Percentiles rank a stretch among this genome's conserved stretches.
These are phyloP conservation scores for Botrytis elliptica DNA, from an alignment of 2,329 filamentous ascomycete genomes.

Conservation along the genomic window DNA sequence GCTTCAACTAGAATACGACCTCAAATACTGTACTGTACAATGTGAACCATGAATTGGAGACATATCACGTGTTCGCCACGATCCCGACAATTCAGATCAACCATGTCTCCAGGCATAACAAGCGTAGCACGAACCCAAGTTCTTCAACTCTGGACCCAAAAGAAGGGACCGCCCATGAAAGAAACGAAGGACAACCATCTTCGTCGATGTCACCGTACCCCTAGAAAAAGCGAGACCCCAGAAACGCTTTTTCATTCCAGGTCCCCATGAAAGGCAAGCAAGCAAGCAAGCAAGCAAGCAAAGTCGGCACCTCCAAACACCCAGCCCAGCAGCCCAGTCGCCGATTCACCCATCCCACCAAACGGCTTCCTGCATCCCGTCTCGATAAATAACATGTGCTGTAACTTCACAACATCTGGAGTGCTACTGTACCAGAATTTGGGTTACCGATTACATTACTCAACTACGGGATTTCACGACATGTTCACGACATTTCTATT, in stretches of 20 bases:
- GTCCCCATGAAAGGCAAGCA: not conserved
- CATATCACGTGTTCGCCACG: constrained; percentile 1
- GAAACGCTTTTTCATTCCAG: not conserved
- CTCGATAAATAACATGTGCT: constrained; percentile 21
- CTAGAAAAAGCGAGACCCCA: not conserved
- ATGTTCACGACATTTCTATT: not conserved
- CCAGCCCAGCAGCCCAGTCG: constrained; percentile 16
- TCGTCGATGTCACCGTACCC: not conserved
- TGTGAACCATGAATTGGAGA: not conserved
- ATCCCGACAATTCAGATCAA: constrained; percentile 7
- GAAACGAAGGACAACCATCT: not conserved
- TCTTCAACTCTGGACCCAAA: constrained; percentile 3
- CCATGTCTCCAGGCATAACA: not conserved
- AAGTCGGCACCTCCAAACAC: not conserved
- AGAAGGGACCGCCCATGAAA: not conserved
- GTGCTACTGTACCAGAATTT: not conserved
- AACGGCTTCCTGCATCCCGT: constrained; percentile 22
- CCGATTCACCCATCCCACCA: constrained; percentile 17
- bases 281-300: not conserved
- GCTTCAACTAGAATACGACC: not conserved
- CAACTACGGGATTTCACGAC: not conserved
- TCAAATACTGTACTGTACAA: not conserved
- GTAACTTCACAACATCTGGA: constrained; percentile 10
- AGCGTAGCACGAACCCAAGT: not conserved
- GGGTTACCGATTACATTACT: not conserved